Conservation (phyloP, 2,329 filamentous ascomycete species). For the Trichocomaceae sp. region DNA sequence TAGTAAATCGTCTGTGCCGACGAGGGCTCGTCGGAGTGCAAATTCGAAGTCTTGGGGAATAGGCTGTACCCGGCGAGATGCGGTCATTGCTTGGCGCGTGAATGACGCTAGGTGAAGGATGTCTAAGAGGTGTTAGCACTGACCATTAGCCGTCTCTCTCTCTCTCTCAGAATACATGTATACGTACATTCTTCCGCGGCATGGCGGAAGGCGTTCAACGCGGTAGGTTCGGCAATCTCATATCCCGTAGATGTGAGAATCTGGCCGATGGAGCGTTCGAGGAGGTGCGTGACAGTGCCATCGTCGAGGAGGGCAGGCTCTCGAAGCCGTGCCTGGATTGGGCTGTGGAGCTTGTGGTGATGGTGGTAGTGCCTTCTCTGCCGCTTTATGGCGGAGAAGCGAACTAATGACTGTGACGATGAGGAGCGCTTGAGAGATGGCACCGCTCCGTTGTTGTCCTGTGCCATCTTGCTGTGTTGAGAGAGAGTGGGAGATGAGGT, state of each 20-base stretch:
- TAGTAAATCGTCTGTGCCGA: conserved; percentile 29
- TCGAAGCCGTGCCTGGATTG: conserved; percentile 23
- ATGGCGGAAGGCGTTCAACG: conserved; percentile 50
- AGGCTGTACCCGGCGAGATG: conserved; percentile 49
- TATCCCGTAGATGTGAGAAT: conserved; percentile 49
- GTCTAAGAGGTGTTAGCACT: conserved; percentile 34
- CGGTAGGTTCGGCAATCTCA: conserved; percentile 48
- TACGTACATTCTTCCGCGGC: conserved; percentile 54
- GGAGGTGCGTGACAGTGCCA: conserved; percentile 47
- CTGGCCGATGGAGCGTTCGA: conserved; percentile 50
- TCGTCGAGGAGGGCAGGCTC: conserved; percentile 46
- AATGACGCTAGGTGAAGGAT: conserved; percentile 49
- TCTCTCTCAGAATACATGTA: not conserved
- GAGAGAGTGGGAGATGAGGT: not conserved
- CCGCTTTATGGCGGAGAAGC: conserved; percentile 25
- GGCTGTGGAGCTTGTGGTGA: conserved; percentile 36
- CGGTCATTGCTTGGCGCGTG: conserved; percentile 53
- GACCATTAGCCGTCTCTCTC: not conserved
- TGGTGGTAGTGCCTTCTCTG: conserved; percentile 36
- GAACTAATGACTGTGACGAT: conserved; percentile 17
- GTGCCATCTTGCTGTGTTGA: conserved; percentile 22
- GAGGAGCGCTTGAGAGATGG: conserved; percentile 30
- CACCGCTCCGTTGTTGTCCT: conserved; percentile 13
- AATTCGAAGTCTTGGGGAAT: conserved; percentile 55
- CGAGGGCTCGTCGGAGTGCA: conserved; percentile 27